Percentiles rank a stretch among this genome's conserved stretches.
Conservation (phyloP, 306 rosid genomes). For the Gastrolobium villosum region DNA sequence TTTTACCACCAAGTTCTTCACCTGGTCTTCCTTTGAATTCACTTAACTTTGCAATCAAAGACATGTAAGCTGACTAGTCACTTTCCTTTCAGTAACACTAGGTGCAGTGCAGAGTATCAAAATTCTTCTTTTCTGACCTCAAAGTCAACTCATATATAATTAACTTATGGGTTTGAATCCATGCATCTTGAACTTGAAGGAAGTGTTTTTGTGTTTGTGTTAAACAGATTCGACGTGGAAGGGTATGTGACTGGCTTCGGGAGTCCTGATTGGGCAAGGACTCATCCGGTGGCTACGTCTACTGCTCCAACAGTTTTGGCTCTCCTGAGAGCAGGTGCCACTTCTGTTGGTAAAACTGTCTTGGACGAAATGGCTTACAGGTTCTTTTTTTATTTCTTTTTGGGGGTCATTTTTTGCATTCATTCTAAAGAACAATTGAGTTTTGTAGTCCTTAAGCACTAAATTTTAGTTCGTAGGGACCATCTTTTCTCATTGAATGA, state of each 20-base stretch:
- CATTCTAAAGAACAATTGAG: neutral
- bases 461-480: neutral
- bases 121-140: neutral
- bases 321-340: constrained; percentile 80
- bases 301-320: constrained; percentile 78
- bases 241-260: constrained; percentile 88
- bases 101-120: neutral
- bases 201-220: constrained; percentile 6
- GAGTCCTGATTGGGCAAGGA: constrained; percentile 92
- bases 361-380: constrained; percentile 99
- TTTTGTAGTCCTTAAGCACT: neutral
- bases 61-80: constrained; percentile 72
- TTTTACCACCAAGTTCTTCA: constrained; percentile 62
- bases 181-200: constrained; percentile 34
- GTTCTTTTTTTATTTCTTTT: constrained; percentile 42
- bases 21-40: constrained; percentile 66
- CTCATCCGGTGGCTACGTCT: constrained; percentile 81
- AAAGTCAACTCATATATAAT: neutral
- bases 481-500: neutral
- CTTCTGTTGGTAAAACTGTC: constrained; percentile 82
- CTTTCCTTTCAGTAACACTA: neutral
- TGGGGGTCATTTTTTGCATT: neutral
- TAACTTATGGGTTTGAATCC: constrained; percentile 6
- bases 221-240: constrained; percentile 80
- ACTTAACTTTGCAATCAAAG: constrained; percentile 94